phyloP scores from a whole-genome alignment of 169 alveolate genomes.

The Plasmodium malariae region DNA sequence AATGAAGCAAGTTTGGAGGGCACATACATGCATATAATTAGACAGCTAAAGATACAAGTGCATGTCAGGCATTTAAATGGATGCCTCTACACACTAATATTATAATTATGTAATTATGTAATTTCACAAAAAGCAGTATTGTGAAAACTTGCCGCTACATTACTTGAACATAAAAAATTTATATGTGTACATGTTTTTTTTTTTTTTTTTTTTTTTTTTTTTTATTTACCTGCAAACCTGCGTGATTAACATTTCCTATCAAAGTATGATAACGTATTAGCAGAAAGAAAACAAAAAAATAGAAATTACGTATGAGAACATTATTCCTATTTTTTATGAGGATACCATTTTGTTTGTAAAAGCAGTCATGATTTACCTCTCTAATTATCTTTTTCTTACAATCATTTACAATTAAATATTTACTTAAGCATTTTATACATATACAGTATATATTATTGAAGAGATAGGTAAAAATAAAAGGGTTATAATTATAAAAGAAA shows the following conservation, averaged over 20 bases:
- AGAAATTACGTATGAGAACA: slow-evolving; percentile 20
- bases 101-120: too few species aligned
- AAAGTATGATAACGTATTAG: slow-evolving; percentile 63
- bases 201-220: neutral
- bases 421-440: slow-evolving; percentile 22
- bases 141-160: too few species aligned
- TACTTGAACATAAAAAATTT: too few species aligned
- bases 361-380: slow-evolving; percentile 30
- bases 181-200: neutral
- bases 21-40: too few species aligned
- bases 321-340: slow-evolving; percentile 51
- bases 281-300: slow-evolving; percentile 28
- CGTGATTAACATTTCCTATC: slow-evolving; percentile 36
- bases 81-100: too few species aligned
- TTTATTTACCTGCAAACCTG: slow-evolving; percentile 60
- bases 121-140: too few species aligned
- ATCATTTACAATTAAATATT: slow-evolving; percentile 20
- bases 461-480: slow-evolving; percentile 27
- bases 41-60: too few species aligned
- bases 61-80: too few species aligned
- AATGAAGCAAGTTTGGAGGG: too few species aligned
- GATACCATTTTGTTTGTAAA: slow-evolving; percentile 64
- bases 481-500: slow-evolving; percentile 52
- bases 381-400: neutral
- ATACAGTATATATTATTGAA: slow-evolving; percentile 34